phyloP scores from a whole-genome alignment of 2,329 filamentous ascomycete species.

The Botrytis byssoidea region DNA sequence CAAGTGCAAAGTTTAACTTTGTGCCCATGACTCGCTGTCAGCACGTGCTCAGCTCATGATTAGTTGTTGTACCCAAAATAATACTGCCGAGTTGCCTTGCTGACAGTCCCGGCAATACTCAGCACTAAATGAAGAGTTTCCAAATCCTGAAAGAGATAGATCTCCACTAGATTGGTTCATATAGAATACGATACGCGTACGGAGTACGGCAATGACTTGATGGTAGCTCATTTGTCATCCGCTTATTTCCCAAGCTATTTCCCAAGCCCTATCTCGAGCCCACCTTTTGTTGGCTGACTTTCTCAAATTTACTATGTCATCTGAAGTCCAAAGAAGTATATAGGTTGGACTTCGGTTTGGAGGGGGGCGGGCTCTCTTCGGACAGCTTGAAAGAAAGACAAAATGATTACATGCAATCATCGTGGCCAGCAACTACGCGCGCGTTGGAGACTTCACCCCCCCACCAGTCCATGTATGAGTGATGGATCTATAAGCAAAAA shows the following conservation, averaged over 20 bases:
- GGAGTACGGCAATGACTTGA: neutral
- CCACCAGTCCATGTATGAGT: neutral
- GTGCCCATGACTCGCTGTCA: constrained; percentile 4
- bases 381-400: neutral
- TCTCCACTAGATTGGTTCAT: neutral
- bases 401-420: constrained; percentile 1
- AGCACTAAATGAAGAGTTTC: neutral
- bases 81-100: neutral
- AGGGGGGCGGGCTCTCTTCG: neutral
- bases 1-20: constrained; percentile 3
- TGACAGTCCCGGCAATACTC: neutral
- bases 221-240: neutral
- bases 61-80: neutral
- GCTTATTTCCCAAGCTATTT: neutral
- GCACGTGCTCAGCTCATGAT: neutral
- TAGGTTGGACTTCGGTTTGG: constrained; percentile 9
- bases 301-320: constrained; percentile 4
- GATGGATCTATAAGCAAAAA: neutral
- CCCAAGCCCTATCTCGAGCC: neutral
- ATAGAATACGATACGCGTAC: neutral
- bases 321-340: neutral
- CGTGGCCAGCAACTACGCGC: neutral
- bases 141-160: neutral
- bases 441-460: neutral
- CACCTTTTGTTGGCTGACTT: neutral